phyloP scores from a whole-genome alignment of 345 rosid genomes.

The Rhizophora mangle region DNA sequence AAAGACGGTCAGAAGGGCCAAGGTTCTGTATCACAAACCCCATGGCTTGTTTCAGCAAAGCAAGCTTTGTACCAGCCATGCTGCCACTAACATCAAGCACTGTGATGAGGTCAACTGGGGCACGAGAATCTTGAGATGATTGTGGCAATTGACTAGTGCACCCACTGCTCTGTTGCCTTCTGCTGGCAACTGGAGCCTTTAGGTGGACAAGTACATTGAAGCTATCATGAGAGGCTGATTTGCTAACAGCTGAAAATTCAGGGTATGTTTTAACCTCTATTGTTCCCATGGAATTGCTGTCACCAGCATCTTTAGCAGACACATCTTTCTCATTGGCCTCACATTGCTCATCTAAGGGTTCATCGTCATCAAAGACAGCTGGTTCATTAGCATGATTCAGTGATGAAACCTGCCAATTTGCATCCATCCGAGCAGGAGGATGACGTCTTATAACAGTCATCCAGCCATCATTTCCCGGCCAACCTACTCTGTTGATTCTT shows the following conservation, averaged over 20 bases:
- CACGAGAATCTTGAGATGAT: conserved; percentile 20
- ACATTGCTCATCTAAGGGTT: conserved; percentile 11
- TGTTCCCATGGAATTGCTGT: conserved; percentile 27
- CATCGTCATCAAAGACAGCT: conserved; percentile 22
- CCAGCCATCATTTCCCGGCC: conserved; percentile 24
- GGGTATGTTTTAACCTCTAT: conserved; percentile 36
- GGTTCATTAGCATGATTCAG: conserved; percentile 20
- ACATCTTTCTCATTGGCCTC: background rate
- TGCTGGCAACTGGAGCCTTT: conserved; percentile 19
- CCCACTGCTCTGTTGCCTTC: background rate
- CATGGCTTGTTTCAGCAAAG: conserved; percentile 42
- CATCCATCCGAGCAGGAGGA: conserved; percentile 17
- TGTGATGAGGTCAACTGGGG: conserved; percentile 40
- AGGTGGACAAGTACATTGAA: conserved; percentile 22
- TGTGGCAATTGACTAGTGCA: conserved; percentile 18
- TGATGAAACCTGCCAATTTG: conserved; percentile 16
- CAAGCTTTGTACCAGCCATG: conserved; percentile 40
- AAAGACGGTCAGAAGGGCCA: conserved; percentile 37
- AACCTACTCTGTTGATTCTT: conserved; percentile 16
- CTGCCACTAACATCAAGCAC: conserved; percentile 45
- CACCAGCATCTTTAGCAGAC: background rate
- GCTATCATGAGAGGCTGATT: conserved; percentile 17
- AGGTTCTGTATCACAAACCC: conserved; percentile 38
- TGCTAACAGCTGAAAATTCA: conserved; percentile 24
- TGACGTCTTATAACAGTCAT: conserved; percentile 20